Conservation (phyloP, 345 rosid species). For the Lumnitzera racemosa region DNA sequence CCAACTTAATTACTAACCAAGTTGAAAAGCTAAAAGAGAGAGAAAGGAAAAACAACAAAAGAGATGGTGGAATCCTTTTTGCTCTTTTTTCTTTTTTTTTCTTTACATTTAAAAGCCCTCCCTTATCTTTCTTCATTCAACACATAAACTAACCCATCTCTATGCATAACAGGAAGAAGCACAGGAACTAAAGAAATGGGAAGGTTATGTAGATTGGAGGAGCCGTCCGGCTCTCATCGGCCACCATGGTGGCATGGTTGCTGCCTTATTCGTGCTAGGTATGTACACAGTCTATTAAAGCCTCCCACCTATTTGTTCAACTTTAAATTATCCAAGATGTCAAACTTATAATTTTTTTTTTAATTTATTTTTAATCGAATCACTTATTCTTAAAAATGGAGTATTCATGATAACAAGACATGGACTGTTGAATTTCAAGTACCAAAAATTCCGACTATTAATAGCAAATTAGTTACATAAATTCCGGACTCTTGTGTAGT, state of each 20-base stretch:
- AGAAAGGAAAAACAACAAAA: conserved; percentile 6
- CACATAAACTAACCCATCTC: neutral
- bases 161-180: conserved; percentile 36
- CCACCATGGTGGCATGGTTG: conserved; percentile 66
- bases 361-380: neutral
- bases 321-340: conserved; percentile 1
- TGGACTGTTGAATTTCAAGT: no score
- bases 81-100: conserved; percentile 2
- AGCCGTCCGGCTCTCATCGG: conserved; percentile 45
- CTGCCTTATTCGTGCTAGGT: conserved; percentile 73
- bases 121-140: neutral
- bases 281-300: conserved; percentile 4
- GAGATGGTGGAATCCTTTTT: conserved; percentile 53
- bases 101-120: neutral
- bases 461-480: neutral
- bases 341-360: neutral
- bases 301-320: neutral
- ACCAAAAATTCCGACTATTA: no score
- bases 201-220: conserved; percentile 74
- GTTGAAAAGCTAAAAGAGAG: conserved; percentile 1
- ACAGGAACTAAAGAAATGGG: conserved; percentile 41
- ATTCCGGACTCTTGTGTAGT: conserved; percentile 21
- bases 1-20: neutral
- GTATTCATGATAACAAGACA: no score
- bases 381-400: no score